These are phyloP conservation scores for Laguncularia racemosa DNA, from an alignment of 345 rosid genomes.

Conservation along the genomic window DNA sequence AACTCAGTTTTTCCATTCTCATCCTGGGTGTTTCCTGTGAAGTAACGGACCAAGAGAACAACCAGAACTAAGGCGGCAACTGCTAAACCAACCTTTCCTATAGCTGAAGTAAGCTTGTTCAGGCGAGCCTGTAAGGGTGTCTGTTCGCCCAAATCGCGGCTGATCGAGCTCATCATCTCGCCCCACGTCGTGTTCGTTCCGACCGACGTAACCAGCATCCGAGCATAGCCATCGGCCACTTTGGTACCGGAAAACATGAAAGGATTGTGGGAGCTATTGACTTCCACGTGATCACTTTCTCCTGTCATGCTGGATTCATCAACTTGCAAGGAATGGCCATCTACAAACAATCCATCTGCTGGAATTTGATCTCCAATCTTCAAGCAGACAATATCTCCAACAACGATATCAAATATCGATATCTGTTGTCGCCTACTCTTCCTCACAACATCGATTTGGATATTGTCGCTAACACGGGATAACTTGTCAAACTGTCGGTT, in stretches of 20 bases:
- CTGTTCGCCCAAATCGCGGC: constrained; percentile 29
- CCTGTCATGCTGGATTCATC: constrained; percentile 73
- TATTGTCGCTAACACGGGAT: constrained; percentile 43
- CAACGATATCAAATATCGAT: constrained; percentile 54
- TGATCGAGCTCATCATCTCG: constrained; percentile 61
- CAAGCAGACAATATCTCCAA: constrained; percentile 49
- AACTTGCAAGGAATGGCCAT: constrained; percentile 38
- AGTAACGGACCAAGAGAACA: constrained; percentile 52
- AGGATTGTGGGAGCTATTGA: constrained; percentile 23
- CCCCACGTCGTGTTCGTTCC: constrained; percentile 81
- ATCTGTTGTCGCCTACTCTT: constrained; percentile 34
- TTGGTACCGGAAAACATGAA: constrained; percentile 60
- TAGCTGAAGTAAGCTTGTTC: constrained; percentile 52
- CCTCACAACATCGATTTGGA: constrained; percentile 43
- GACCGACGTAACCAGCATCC: constrained; percentile 60
- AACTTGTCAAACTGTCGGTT: constrained; percentile 44
- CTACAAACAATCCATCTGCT: constrained; percentile 52
- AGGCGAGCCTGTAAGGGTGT: constrained; percentile 68
- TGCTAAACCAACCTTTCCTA: constrained; percentile 53
- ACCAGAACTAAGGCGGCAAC: constrained; percentile 62
- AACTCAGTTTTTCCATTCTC: constrained; percentile 40
- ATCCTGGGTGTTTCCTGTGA: constrained; percentile 56
- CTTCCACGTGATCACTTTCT: constrained; percentile 42
- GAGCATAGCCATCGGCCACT: constrained; percentile 43
- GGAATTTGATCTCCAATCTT: constrained; percentile 68